A percentile compares a stretch with the other conserved stretches of the same genome.
Evolutionary conservation across 805 yeast species (phyloP).

Genomic region (Ogataea saltuana): DNA sequence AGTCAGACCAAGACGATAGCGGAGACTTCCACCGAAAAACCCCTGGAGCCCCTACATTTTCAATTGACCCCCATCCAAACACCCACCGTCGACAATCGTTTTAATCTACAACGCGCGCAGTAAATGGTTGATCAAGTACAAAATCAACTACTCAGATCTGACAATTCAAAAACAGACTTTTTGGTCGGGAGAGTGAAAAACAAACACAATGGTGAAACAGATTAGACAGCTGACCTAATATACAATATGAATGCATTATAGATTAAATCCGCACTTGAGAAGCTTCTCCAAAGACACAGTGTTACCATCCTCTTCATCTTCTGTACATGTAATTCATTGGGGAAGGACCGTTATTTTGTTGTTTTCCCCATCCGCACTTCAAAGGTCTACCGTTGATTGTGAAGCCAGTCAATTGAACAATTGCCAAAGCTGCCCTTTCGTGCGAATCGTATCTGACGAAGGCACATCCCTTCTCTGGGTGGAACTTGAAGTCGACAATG

Average conservation of each 20-base stretch:
- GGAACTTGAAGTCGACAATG: constrained; percentile 76
- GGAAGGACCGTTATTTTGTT: constrained; percentile 23
- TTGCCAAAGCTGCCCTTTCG: constrained; percentile 86
- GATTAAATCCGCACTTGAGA: constrained; percentile 8
- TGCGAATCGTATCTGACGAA: constrained; percentile 86
- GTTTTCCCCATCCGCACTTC: constrained; percentile 86
- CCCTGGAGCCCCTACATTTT: constrained; percentile 3
- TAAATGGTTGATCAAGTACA: too few species aligned
- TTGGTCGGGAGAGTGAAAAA: background rate
- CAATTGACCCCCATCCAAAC: constrained; percentile 2
- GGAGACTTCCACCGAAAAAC: constrained; percentile 2
- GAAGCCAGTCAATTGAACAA: constrained; percentile 73
- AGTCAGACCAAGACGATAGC: too few species aligned
- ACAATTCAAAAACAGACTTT: constrained; percentile 1
- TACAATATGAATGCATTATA: constrained; percentile 13
- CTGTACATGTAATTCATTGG: constrained; percentile 28
- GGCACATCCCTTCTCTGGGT: constrained; percentile 84
- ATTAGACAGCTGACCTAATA: constrained; percentile 5
- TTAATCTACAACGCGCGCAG: too few species aligned
- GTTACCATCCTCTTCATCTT: constrained; percentile 18
- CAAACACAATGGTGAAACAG: background rate
- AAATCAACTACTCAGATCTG: too few species aligned
- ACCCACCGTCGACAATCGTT: constrained; percentile 3
- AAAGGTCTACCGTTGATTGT: constrained; percentile 74
- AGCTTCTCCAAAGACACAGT: too few species aligned